phyloP scores from a whole-genome alignment of 495 filamentous ascomycete genomes.

The Amniculicola lignicola region DNA sequence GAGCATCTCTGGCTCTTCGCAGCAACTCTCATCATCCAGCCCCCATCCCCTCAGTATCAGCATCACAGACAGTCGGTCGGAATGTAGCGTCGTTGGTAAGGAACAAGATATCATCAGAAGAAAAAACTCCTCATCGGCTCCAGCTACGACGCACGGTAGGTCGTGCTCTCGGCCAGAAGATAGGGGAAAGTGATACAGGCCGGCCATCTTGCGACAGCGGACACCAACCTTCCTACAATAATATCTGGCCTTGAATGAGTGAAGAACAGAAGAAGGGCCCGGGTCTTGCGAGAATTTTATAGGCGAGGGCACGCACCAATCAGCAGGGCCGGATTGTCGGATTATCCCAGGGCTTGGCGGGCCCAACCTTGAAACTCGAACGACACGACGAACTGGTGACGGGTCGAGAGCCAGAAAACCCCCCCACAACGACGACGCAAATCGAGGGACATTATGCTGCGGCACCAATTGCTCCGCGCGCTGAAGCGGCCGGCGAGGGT shows the following conservation, averaged over 20 bases:
- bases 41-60: too few species aligned
- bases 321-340: slow-evolving; percentile 20
- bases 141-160: slow-evolving; percentile 59
- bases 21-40: too few species aligned
- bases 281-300: slow-evolving; percentile 35
- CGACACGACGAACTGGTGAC: slow-evolving; percentile 28
- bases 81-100: slow-evolving; percentile 66
- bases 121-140: slow-evolving; percentile 46
- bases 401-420: too few species aligned
- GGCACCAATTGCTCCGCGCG: slow-evolving; percentile 82
- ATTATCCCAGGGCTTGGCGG: neutral
- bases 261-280: slow-evolving; percentile 38
- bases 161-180: slow-evolving; percentile 59
- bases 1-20: too few species aligned
- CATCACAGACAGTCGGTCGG: too few species aligned
- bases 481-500: slow-evolving; percentile 73
- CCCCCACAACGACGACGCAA: slow-evolving; percentile 36
- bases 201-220: slow-evolving; percentile 27
- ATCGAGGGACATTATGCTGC: slow-evolving; percentile 67
- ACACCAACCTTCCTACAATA: slow-evolving; percentile 79
- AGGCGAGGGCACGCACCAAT: slow-evolving; percentile 33
- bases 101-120: slow-evolving; percentile 54
- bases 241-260: slow-evolving; percentile 64
- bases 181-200: slow-evolving; percentile 53
- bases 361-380: slow-evolving; percentile 4